These are phyloP conservation scores for Chrysosporium keratinophilum DNA, from an alignment of 2,329 filamentous ascomycete genomes.

Conservation along the genomic window DNA sequence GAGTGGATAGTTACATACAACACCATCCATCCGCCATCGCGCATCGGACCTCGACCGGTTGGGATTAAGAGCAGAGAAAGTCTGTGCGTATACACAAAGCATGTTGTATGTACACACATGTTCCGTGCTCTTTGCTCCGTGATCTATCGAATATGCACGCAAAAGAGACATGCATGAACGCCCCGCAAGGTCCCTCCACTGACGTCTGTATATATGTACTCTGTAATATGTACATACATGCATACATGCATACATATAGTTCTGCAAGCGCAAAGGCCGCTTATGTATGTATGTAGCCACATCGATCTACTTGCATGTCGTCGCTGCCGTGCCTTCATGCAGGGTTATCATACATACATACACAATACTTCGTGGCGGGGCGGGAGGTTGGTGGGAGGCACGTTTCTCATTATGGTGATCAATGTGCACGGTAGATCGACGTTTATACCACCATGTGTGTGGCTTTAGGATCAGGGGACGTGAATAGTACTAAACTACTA, in stretches of 20 bases:
- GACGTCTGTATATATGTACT: not conserved
- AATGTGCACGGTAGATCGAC: not conserved
- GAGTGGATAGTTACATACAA: no score
- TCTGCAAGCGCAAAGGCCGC: no score
- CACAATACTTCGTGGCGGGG: not conserved
- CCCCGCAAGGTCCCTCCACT: not conserved
- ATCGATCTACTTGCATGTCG: not conserved
- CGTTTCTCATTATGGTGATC: not conserved
- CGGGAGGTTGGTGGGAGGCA: not conserved
- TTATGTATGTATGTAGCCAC: not conserved
- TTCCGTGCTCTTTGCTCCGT: no score
- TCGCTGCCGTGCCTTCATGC: not conserved
- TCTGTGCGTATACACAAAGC: no score
- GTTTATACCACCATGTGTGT: not conserved
- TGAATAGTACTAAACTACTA: no score
- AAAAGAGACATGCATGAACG: slow-evolving; percentile 2
- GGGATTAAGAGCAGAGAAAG: no score
- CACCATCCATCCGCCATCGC: no score
- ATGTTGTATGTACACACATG: no score
- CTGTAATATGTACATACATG: not conserved
- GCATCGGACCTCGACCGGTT: no score
- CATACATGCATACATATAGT: no score
- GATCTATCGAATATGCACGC: not conserved
- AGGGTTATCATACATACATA: not conserved
- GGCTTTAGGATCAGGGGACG: not conserved